phyloP scores from a whole-genome alignment of 2,329 filamentous ascomycete species.

The Eutypella sp. region DNA sequence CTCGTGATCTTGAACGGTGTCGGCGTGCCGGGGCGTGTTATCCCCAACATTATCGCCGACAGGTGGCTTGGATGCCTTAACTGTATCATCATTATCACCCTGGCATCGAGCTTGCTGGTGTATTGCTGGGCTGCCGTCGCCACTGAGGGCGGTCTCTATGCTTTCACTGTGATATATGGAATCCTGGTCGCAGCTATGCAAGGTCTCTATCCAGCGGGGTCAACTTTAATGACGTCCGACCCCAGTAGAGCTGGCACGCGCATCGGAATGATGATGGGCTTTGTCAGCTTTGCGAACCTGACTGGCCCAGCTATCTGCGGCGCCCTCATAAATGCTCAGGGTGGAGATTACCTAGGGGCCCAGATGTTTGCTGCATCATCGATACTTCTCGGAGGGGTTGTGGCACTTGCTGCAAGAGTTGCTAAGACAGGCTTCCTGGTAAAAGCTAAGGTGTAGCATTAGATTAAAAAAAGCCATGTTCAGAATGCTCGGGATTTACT shows the following conservation, averaged over 20 bases:
- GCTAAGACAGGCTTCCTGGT: not conserved
- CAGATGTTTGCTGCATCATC: conserved; percentile 6
- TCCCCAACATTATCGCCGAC: conserved; percentile 44
- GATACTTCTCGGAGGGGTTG: conserved; percentile 5
- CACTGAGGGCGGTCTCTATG: conserved; percentile 19
- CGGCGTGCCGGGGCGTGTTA: conserved; percentile 43
- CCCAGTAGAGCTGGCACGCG: conserved; percentile 6
- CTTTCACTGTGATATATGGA: conserved; percentile 9
- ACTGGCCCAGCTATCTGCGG: conserved; percentile 8
- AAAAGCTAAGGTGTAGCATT: not conserved
- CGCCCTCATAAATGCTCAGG: conserved; percentile 2
- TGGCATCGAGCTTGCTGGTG: conserved; percentile 17
- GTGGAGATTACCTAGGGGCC: conserved; percentile 5
- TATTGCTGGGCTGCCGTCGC: conserved; percentile 27
- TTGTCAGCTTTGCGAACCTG: conserved; percentile 8
- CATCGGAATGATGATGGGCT: conserved; percentile 7
- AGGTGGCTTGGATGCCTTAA: conserved; percentile 47
- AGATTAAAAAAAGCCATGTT: not conserved
- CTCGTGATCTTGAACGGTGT: conserved; percentile 50
- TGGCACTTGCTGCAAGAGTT: conserved; percentile 5
- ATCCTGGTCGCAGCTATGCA: conserved; percentile 9
- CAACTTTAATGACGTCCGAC: conserved; percentile 10
- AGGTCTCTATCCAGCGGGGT: conserved; percentile 6
- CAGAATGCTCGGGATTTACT: not conserved
- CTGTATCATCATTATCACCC: conserved; percentile 36